A percentile compares a stretch with the other conserved stretches of the same genome.
phyloP scores from a whole-genome alignment of 371 early-diverging fungal species.

The Massospora cicadina region DNA sequence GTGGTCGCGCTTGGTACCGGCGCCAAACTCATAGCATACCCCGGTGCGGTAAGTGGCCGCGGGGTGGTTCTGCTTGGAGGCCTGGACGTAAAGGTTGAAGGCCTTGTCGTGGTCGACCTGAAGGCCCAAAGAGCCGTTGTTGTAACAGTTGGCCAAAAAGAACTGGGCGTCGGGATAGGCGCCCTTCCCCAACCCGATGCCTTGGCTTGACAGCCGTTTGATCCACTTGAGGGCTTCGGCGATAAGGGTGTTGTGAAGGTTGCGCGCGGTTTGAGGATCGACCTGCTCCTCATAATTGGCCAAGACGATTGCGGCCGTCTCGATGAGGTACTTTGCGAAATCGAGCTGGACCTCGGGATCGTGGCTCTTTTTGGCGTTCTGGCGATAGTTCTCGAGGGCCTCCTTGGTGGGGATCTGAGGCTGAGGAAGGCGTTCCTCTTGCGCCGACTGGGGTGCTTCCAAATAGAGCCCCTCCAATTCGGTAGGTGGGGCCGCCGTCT shows the following conservation, averaged over 20 bases:
- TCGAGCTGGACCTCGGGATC: constrained; percentile 64
- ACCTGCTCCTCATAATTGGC: constrained; percentile 29
- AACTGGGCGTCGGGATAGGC: constrained; percentile 77
- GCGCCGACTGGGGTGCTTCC: neutral
- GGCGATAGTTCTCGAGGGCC: constrained; percentile 51
- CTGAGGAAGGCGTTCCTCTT: neutral
- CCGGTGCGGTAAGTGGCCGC: constrained; percentile 85
- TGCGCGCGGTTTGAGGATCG: constrained; percentile 43
- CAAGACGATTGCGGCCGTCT: constrained; percentile 25
- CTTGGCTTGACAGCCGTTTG: constrained; percentile 46
- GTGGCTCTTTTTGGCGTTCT: constrained; percentile 45
- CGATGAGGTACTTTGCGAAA: constrained; percentile 58
- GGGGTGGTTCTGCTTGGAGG: constrained; percentile 81
- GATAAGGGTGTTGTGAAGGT: constrained; percentile 43
- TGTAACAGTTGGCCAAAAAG: constrained; percentile 77
- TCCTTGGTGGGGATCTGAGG: constrained; percentile 18
- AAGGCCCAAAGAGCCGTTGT: constrained; percentile 49
- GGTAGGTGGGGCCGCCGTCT: neutral
- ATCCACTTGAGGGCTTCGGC: constrained; percentile 61
- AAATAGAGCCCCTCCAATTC: neutral
- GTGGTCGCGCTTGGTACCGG: constrained; percentile 76
- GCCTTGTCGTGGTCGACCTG: constrained; percentile 73
- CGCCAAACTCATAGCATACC: constrained; percentile 89
- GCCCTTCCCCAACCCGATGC: constrained; percentile 41
- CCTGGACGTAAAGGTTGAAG: constrained; percentile 76